A percentile compares a stretch with the other conserved stretches of the same genome.
Conservation (phyloP, 257 asterid species). For the Nicotiana attenuata region DNA sequence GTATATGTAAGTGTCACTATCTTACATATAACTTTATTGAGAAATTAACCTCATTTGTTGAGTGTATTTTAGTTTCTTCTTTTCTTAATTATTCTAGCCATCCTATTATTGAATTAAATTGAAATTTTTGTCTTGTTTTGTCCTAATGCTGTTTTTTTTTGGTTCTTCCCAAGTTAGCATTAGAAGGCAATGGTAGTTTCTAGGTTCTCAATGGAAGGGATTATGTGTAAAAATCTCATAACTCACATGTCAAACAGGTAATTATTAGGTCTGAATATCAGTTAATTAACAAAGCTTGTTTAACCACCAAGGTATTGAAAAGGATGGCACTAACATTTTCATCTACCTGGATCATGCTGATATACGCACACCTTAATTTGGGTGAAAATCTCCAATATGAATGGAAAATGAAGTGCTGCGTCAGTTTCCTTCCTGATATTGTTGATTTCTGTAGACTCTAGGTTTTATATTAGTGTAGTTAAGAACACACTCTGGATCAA, state of each 20-base stretch:
- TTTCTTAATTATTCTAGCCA: not conserved
- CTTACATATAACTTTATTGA: not conserved
- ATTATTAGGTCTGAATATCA: constrained; percentile 12
- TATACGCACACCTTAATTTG: not conserved
- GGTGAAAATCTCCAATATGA: not conserved
- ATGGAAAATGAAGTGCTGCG: not conserved
- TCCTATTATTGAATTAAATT: not conserved
- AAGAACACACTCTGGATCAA: too few relatives aligned
- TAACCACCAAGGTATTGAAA: constrained; percentile 12
- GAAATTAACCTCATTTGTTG: constrained; percentile 12
- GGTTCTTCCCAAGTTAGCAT: not conserved
- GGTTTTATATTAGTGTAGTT: not conserved
- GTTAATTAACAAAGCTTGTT: constrained; percentile 4
- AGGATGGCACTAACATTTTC: not conserved
- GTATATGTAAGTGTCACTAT: constrained; percentile 17
- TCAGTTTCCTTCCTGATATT: not conserved
- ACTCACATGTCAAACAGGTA: constrained; percentile 8
- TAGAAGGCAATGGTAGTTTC: not conserved
- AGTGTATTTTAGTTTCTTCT: not conserved
- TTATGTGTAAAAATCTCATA: not conserved
- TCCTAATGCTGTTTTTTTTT: not conserved
- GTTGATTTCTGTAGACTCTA: not conserved
- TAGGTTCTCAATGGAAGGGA: not conserved
- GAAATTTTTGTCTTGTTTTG: not conserved
- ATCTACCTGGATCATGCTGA: not conserved